Base-by-base conservation (phyloP, 345 rosid genomes). In the Salix dunnii region DNA sequence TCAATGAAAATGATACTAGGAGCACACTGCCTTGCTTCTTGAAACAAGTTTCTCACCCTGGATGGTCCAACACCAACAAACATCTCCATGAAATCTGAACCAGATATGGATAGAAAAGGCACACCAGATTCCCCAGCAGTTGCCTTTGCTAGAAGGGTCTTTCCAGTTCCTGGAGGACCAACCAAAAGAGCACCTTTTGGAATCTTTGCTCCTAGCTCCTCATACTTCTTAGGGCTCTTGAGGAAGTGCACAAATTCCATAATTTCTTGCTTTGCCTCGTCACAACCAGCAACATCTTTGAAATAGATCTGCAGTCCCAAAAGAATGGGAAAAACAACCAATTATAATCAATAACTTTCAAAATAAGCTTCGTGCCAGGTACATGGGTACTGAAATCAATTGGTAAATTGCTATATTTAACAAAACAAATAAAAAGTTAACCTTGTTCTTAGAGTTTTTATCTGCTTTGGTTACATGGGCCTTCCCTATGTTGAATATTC, bases 401-500 rank as follows among this genome's bases (percentile, higher is more conserved):
- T 62, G 14, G 42, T 20, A 60, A 16, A 36, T 40, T n/a, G n/a
- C 49, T 31, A 27, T 16, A 31, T 33, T 13, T 25, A 17, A 51
- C 48, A 71, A 18, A 49, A 28, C 18, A 53, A 71, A 71, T 17
- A 17, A 53, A 64, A 51, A 40, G 10, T 65, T 43, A 65, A 92
- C 98, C 97, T 96, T 96, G 72, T 93, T 90, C 88, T 96, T 96
- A 73, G 97, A 71, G 82, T 96, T 90, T 80, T 93, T 93, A 79
- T 96, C 99, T 28, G 90, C 89, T 83, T 94, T 93, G 4, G 90
- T 91, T 49, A 96, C 84, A 33, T 91, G 93, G 23, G 96, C 97
- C 85, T 96, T 96, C 71, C 98, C 99, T 31, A 96, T 93, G 86
- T 88, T 96, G 81, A 96, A 93, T 78, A 93, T 96, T 55, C 97